phyloP scores from a whole-genome alignment of 208 protist species.

The Trypanosoma theileri region DNA sequence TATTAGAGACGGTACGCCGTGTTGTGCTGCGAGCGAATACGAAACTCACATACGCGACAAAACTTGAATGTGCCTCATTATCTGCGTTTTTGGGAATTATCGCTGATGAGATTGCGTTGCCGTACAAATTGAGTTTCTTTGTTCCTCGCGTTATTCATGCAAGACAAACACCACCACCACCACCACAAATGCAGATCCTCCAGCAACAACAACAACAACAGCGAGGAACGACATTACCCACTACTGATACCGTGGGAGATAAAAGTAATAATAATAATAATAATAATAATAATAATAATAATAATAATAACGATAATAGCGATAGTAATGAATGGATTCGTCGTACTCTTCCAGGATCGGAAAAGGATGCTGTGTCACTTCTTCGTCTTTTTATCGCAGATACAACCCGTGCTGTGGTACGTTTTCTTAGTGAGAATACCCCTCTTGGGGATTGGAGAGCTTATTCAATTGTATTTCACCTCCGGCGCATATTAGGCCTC shows the following conservation, averaged over 20 bases:
- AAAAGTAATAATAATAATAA: too few species aligned
- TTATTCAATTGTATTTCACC: conserved; percentile 31
- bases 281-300: neutral
- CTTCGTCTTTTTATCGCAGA: conserved; percentile 45
- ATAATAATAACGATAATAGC: neutral
- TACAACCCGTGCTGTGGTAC: conserved; percentile 28
- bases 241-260: too few species aligned
- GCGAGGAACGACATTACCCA: neutral
- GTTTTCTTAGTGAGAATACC: conserved; percentile 25
- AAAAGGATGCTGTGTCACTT: conserved; percentile 45
- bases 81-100: conserved; percentile 43
- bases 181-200: neutral
- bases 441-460: conserved; percentile 46
- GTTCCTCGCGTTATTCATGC: neutral
- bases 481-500: conserved; percentile 27
- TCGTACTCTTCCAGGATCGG: conserved; percentile 30
- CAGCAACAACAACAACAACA: neutral
- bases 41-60: conserved; percentile 27
- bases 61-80: conserved; percentile 31
- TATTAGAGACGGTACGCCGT: conserved; percentile 32
- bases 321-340: conserved; percentile 5
- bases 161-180: neutral
- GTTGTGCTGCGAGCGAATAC: conserved; percentile 24
- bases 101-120: conserved; percentile 39
- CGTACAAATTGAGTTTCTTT: conserved; percentile 51